Percentiles rank a stretch among this genome's conserved stretches.
phyloP scores from a whole-genome alignment of 1,284 basidiomycete species.

The Apiotrichum akiyoshidainum region DNA sequence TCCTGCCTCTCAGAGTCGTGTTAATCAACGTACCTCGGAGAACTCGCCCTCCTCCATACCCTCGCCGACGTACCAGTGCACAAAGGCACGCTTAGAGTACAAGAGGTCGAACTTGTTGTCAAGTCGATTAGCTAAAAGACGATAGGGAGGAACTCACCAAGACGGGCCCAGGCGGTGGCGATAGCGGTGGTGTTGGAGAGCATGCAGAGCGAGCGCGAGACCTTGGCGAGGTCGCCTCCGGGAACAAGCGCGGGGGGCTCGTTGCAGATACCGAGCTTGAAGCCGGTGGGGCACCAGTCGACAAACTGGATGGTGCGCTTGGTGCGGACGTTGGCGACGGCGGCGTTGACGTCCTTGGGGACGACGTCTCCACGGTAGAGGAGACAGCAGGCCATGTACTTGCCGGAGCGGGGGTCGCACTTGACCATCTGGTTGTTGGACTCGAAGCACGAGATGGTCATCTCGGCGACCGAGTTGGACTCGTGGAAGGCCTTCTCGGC shows the following conservation, averaged over 20 bases:
- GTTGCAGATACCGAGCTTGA: constrained; percentile 97
- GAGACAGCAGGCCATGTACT: constrained; percentile 93
- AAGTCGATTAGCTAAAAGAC: too few relatives aligned
- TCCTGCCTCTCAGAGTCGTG: too few relatives aligned
- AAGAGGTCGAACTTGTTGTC: constrained; percentile 99
- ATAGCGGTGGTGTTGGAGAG: constrained; percentile 68
- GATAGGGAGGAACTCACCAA: too few relatives aligned
- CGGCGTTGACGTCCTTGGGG: constrained; percentile 92
- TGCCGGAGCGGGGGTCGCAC: constrained; percentile 90
- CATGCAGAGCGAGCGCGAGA: constrained; percentile 94
- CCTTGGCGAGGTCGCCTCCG: constrained; percentile 91
- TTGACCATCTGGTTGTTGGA: constrained; percentile 98
- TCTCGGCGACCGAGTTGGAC: constrained; percentile 95
- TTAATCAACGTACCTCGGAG: too few relatives aligned
- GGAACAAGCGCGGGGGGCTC: constrained; percentile 88
- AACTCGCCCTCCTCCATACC: constrained; percentile 98
- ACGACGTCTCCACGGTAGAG: constrained; percentile 95
- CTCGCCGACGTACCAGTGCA: constrained; percentile 90
- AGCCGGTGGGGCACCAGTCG: constrained; percentile 99
- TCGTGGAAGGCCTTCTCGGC: constrained; percentile 76
- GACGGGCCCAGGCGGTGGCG: constrained; percentile 87
- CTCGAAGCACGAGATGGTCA: constrained; percentile 99
- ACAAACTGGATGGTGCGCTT: constrained; percentile 91
- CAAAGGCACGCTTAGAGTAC: constrained; percentile 87
- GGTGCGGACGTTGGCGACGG: constrained; percentile 92